These are phyloP conservation scores for Retiboletus fuscus DNA, from an alignment of 1,284 basidiomycete species.

Conservation along the genomic window DNA sequence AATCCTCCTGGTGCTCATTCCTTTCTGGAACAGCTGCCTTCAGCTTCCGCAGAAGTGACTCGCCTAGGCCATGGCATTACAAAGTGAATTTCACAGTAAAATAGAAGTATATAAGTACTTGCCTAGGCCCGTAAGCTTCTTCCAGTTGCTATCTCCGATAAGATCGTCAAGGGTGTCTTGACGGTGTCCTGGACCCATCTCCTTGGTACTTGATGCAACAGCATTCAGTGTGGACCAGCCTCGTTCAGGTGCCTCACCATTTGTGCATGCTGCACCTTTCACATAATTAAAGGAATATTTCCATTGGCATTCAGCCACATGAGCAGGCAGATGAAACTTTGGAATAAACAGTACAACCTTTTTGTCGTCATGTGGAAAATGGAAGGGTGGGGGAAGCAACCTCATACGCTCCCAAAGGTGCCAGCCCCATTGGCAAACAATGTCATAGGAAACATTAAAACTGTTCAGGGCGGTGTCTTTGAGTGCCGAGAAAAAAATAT, in stretches of 20 bases:
- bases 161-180: background rate
- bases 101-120: background rate
- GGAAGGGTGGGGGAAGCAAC: background rate
- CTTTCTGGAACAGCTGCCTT: background rate
- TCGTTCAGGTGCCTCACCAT: conserved; percentile 1
- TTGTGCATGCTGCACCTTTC: conserved; percentile 1
- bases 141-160: conserved; percentile 3
- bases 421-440: conserved; percentile 3
- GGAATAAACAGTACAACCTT: background rate
- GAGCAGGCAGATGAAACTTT: background rate
- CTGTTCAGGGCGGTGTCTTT: background rate
- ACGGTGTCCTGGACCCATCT: conserved; percentile 7
- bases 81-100: background rate
- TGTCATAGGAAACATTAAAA: conserved; percentile 10
- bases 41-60: background rate
- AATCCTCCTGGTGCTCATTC: background rate
- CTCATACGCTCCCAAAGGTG: background rate
- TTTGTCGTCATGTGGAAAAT: background rate
- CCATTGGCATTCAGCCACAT: background rate
- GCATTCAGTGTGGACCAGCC: conserved; percentile 1
- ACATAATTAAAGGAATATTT: conserved; percentile 1
- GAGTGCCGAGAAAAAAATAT: background rate
- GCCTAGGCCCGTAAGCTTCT: background rate
- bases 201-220: background rate
- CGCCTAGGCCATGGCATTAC: background rate